Conservation (phyloP, 2,329 filamentous ascomycete genomes). For the Herpotrichia juniperi region DNA sequence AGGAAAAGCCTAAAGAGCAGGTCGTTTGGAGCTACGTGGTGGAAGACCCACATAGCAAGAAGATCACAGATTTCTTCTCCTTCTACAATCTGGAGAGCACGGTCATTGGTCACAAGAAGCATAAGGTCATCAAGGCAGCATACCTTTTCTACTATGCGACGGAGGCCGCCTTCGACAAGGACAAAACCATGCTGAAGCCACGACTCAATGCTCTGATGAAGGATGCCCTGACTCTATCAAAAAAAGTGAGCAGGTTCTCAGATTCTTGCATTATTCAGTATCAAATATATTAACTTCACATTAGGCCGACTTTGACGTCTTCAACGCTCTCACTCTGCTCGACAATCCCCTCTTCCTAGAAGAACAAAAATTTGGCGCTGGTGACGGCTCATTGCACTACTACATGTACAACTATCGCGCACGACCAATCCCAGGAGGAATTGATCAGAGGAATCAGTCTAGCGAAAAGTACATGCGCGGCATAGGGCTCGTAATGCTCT, state of each 20-base stretch:
- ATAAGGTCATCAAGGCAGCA: slow-evolving; percentile 82
- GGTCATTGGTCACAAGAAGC: slow-evolving; percentile 80
- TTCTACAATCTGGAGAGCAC: slow-evolving; percentile 96
- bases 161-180: slow-evolving; percentile 71
- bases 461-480: slow-evolving; percentile 82
- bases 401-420: slow-evolving; percentile 98
- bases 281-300: slow-evolving; percentile 5
- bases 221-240: slow-evolving; percentile 87
- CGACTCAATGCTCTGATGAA: slow-evolving; percentile 81
- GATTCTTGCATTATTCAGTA: neutral
- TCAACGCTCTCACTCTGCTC: slow-evolving; percentile 92
- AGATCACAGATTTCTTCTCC: slow-evolving; percentile 95
- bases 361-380: slow-evolving; percentile 91
- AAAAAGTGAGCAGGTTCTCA: slow-evolving; percentile 61
- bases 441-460: slow-evolving; percentile 77
- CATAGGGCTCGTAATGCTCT: slow-evolving; percentile 86
- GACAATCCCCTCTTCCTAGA: slow-evolving; percentile 94
- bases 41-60: slow-evolving; percentile 70
- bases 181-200: slow-evolving; percentile 70
- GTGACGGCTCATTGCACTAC: slow-evolving; percentile 94
- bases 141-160: slow-evolving; percentile 98
- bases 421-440: slow-evolving; percentile 81
- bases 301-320: slow-evolving; percentile 86
- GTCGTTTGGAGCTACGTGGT: slow-evolving; percentile 95
- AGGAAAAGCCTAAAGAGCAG: slow-evolving; percentile 65